A percentile compares a stretch with the other conserved stretches of the same genome.
These are phyloP conservation scores for Ambrosia hybrid DNA, from an alignment of 140 eudicot genomes.

Conservation along the genomic window DNA sequence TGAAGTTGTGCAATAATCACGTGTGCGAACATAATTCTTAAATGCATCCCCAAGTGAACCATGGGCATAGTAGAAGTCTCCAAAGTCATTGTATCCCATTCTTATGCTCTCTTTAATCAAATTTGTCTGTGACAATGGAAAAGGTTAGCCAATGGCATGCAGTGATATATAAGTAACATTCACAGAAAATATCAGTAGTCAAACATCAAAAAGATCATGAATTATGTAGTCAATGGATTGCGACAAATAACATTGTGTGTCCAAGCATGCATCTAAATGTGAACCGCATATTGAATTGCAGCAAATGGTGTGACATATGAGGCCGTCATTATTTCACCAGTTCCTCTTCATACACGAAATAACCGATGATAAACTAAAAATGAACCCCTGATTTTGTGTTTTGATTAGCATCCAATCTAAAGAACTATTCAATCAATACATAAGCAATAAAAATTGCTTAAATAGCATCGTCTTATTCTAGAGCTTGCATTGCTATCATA, in stretches of 20 bases:
- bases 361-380: too few relatives aligned
- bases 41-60: conserved; percentile 95
- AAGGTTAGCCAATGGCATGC: conserved; percentile 3
- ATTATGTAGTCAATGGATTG: conserved; percentile 3
- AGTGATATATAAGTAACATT: conserved; percentile 4
- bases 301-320: too few relatives aligned
- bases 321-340: too few relatives aligned
- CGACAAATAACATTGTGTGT: too few relatives aligned
- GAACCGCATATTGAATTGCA: too few relatives aligned
- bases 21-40: conserved; percentile 90
- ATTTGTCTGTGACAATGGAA: conserved; percentile 63
- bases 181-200: not conserved
- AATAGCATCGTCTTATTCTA: too few relatives aligned
- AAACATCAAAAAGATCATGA: not conserved
- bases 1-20: conserved; percentile 94
- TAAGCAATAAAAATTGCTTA: too few relatives aligned
- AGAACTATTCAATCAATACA: too few relatives aligned
- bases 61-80: conserved; percentile 92
- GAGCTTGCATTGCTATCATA: not conserved
- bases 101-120: conserved; percentile 96
- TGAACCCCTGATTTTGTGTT: too few relatives aligned
- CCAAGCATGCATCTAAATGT: too few relatives aligned
- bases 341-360: too few relatives aligned
- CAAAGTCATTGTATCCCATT: conserved; percentile 98
- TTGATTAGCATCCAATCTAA: too few relatives aligned